A percentile compares a stretch with the other conserved stretches of the same genome.
phyloP scores from a whole-genome alignment of 2,329 filamentous ascomycete species.

The Pseudogymnoascus sp. region DNA sequence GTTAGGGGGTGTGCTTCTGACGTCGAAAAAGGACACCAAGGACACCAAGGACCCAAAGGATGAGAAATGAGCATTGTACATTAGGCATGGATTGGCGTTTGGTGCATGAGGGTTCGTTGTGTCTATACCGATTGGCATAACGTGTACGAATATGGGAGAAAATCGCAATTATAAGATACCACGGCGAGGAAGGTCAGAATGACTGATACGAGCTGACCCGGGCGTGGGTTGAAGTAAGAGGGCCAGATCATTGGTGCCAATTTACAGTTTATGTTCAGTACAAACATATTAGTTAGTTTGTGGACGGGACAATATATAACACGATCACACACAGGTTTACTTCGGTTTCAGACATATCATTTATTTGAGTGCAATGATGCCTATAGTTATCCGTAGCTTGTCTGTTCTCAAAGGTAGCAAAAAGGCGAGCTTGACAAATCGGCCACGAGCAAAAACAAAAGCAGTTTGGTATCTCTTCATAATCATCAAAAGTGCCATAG shows the following conservation, averaged over 20 bases:
- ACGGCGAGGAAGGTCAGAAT: neutral
- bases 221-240: neutral
- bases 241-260: neutral
- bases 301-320: neutral
- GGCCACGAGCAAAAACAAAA: neutral
- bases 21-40: slow-evolving; percentile 19
- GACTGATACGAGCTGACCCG: neutral
- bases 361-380: neutral
- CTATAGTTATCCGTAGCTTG: neutral
- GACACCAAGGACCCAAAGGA: slow-evolving; percentile 2
- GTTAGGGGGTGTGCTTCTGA: slow-evolving; percentile 48
- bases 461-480: neutral
- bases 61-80: neutral
- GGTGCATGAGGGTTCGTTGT: neutral
- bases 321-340: neutral
- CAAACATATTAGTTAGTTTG: neutral
- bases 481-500: slow-evolving; percentile 7
- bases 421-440: neutral
- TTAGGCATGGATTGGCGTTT: slow-evolving; percentile 2
- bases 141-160: slow-evolving; percentile 2
- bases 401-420: neutral
- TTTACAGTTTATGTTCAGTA: neutral
- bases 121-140: neutral
- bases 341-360: neutral
- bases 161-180: slow-evolving; percentile 8